phyloP scores from a whole-genome alignment of 1,284 basidiomycete genomes.

The Malassezia yamatoensis region DNA sequence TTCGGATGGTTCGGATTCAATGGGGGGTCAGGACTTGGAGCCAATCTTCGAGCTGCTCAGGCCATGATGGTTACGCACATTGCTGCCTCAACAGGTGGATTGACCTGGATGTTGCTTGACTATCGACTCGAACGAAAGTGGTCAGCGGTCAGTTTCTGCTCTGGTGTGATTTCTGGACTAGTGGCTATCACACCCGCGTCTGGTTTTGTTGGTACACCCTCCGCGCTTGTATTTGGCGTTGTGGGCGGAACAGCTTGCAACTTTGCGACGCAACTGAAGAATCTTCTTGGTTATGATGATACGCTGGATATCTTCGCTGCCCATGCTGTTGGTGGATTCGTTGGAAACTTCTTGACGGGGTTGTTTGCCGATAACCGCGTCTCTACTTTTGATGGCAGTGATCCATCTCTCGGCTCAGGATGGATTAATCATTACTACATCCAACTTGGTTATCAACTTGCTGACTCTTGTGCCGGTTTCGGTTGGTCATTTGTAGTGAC shows the following conservation, averaged over 20 bases:
- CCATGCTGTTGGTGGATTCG: conserved; percentile 75
- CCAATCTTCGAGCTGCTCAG: conserved; percentile 49
- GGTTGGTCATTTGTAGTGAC: conserved; percentile 40
- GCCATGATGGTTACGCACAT: conserved; percentile 50
- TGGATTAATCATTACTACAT: conserved; percentile 77
- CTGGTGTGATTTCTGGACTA: conserved; percentile 21
- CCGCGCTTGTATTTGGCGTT: conserved; percentile 53
- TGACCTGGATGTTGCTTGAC: conserved; percentile 50
- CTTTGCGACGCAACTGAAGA: conserved; percentile 89
- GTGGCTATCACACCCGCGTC: conserved; percentile 74
- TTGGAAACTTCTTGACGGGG: conserved; percentile 73
- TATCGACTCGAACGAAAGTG: conserved; percentile 51
- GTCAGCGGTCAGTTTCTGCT: conserved; percentile 63
- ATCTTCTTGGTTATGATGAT: conserved; percentile 47
- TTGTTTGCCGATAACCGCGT: conserved; percentile 80
- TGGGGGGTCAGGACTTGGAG: conserved; percentile 48
- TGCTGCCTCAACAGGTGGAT: conserved; percentile 64
- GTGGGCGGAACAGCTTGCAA: conserved; percentile 76
- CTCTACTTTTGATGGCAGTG: conserved; percentile 69
- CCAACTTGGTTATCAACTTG: conserved; percentile 69
- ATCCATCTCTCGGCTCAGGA: conserved; percentile 56
- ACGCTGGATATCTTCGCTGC: conserved; percentile 67
- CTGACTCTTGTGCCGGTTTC: conserved; percentile 56
- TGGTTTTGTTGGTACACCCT: conserved; percentile 42
- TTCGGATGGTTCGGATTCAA: conserved; percentile 49